Conservation (phyloP, 805 yeast genomes). For the Metschnikowia colocasiae region DNA sequence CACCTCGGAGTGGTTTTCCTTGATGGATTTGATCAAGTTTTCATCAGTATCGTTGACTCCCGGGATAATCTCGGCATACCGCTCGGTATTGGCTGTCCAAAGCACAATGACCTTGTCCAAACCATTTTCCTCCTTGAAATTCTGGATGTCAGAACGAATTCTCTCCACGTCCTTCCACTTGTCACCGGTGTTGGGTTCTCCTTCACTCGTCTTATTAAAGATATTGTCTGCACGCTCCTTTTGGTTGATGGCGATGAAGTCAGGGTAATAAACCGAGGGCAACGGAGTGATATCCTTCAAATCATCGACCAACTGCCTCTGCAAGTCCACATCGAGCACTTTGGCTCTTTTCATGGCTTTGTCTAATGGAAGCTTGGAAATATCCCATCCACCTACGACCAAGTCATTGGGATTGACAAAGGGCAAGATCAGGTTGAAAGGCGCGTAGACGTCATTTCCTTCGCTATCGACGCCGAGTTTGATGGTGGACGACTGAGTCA, state of each 20-base stretch:
- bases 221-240: constrained; percentile 87
- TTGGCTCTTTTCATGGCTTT: constrained; percentile 81
- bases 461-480: constrained; percentile 78
- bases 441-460: constrained; percentile 88
- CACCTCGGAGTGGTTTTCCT: constrained; percentile 75
- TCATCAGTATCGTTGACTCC: constrained; percentile 90
- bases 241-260: constrained; percentile 94
- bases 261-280: constrained; percentile 90
- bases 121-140: constrained; percentile 65
- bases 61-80: constrained; percentile 70
- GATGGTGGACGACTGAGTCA: constrained; percentile 87
- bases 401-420: constrained; percentile 87
- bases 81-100: constrained; percentile 98
- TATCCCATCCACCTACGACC: constrained; percentile 94
- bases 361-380: constrained; percentile 63
- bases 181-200: constrained; percentile 49
- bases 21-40: constrained; percentile 68
- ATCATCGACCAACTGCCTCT: constrained; percentile 63
- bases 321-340: constrained; percentile 83
- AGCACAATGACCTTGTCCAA: constrained; percentile 86
- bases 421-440: constrained; percentile 86
- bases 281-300: constrained; percentile 64
- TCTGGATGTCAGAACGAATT: constrained; percentile 77
- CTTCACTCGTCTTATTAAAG: constrained; percentile 52
- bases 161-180: constrained; percentile 90